A percentile compares a stretch with the other conserved stretches of the same genome.
Conservation (phyloP, 768 basidiomycete genomes). For the Rhizopogon vulgaris region DNA sequence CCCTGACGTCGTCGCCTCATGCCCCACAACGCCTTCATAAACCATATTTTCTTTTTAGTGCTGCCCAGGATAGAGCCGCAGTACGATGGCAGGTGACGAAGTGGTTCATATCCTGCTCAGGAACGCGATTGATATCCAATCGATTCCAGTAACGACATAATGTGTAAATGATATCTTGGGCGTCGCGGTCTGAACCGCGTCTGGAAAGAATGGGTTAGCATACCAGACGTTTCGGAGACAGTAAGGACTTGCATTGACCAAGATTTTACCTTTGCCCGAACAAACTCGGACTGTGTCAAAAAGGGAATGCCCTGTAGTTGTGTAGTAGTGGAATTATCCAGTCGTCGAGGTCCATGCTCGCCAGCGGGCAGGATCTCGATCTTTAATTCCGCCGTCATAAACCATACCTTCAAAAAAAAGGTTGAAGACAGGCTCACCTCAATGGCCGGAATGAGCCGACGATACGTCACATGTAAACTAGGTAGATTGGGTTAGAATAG, state of each 20-base stretch:
- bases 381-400: conserved; percentile 27
- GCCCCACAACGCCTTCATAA: conserved; percentile 27
- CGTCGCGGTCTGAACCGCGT: conserved; percentile 65
- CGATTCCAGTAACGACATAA: conserved; percentile 74
- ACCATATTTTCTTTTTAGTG: conserved; percentile 71
- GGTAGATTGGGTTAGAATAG: conserved; percentile 9
- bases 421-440: conserved; percentile 42
- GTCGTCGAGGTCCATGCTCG: conserved; percentile 70
- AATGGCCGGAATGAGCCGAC: conserved; percentile 68
- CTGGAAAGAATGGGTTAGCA: conserved; percentile 29
- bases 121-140: conserved; percentile 81
- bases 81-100: conserved; percentile 57
- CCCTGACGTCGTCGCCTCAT: conserved; percentile 3
- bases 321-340: conserved; percentile 65
- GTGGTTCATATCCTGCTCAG: conserved; percentile 78
- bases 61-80: conserved; percentile 69
- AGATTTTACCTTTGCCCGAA: conserved; percentile 76
- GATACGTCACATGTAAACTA: conserved; percentile 73
- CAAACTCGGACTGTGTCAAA: conserved; percentile 78
- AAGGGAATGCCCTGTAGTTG: conserved; percentile 69
- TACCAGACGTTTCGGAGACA: conserved; percentile 9
- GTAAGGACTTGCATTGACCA: conserved; percentile 65
- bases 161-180: conserved; percentile 68
- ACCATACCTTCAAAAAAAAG: neutral
- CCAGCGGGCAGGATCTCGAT: conserved; percentile 82